Evolutionary conservation across 1,139 yeast species (phyloP), one percentile per base, ranked within the genome.

Genomic region (Hyphopichia pseudoburtonii): DNA sequence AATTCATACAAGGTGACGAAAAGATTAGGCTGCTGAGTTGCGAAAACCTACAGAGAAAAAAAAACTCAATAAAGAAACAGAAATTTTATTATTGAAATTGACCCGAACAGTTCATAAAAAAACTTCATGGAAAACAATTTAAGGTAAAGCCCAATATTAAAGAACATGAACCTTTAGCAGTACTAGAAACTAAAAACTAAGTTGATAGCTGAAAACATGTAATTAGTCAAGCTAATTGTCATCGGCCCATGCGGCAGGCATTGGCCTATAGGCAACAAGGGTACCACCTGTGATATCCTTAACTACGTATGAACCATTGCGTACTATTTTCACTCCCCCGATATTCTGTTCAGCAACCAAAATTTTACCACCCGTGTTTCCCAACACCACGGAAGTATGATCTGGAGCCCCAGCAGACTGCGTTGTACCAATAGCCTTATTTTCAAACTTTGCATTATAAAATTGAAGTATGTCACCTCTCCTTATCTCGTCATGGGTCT

Each of bases 321-420:
- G 57, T 2, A 83, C 89, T 5, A 55, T 54, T 39, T 72, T 65
- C 12, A 63, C 66, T 1, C 80, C 80, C 31, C 72, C 71, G 12
- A 75, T 76, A 50, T 83, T 82, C 52, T 82, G 89, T 44, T 83
- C 86, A 1, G 77, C 63, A n/a, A 82, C 70, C 11, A 54, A 48
- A 9, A 81, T 44, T 29, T 46, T 52, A 4, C 57, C 65, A 1
- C 57, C 60, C 1, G 47, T 50, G 32, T 62, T 62, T 10, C 54
- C 64, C n/a, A 73, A 50, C 1, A 82, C 82, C 14, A 83, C 71
- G 1, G 86, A 64, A 0, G 90, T 83, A 52, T 83, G 90, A 53
- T 82, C 78, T 2, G 90, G 90, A 7, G 66, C 65, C 0, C 90
- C 90, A 2, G 60, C 71, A 2, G 62, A 61, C 38, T 53, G 56